Conservation (phyloP, 2,329 filamentous ascomycete species). For the Coniochaeta pulveracea region DNA sequence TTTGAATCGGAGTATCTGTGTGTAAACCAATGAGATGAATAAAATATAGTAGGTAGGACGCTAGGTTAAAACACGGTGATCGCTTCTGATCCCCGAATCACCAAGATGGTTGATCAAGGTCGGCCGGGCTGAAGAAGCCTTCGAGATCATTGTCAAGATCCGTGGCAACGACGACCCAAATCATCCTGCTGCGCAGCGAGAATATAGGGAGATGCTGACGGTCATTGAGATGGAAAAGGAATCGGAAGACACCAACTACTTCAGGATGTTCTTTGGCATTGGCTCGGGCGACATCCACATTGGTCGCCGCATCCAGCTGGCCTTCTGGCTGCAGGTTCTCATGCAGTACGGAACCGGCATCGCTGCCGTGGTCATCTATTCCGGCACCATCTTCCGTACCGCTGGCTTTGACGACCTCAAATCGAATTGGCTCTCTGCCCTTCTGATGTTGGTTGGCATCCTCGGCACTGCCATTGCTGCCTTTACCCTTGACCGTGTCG, state of each 20-base stretch:
- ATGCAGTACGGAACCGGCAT: constrained; percentile 58
- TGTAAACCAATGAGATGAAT: too few relatives aligned
- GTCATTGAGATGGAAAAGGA: constrained; percentile 54
- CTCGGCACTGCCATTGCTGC: constrained; percentile 58
- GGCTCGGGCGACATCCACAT: constrained; percentile 56
- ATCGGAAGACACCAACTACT: constrained; percentile 44
- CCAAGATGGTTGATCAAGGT: constrained; percentile 57
- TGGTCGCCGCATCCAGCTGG: constrained; percentile 55
- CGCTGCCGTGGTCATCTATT: constrained; percentile 54
- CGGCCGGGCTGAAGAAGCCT: constrained; percentile 55
- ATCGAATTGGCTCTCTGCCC: constrained; percentile 51
- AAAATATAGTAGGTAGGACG: too few relatives aligned
- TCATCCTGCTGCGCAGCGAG: constrained; percentile 30
- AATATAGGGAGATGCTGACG: constrained; percentile 58
- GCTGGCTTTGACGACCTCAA: constrained; percentile 52
- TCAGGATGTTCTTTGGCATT: constrained; percentile 55
- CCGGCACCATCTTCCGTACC: constrained; percentile 49
- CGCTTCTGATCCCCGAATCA: constrained; percentile 55
- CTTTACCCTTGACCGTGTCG: constrained; percentile 58
- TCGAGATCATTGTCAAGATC: constrained; percentile 51
- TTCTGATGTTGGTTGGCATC: constrained; percentile 41
- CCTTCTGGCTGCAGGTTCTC: constrained; percentile 61
- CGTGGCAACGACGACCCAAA: constrained; percentile 47
- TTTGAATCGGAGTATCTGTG: too few relatives aligned
- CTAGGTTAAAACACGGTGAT: too few relatives aligned